These are phyloP conservation scores for Ogataea sp. DNA, from an alignment of 805 yeast genomes.

Conservation along the genomic window DNA sequence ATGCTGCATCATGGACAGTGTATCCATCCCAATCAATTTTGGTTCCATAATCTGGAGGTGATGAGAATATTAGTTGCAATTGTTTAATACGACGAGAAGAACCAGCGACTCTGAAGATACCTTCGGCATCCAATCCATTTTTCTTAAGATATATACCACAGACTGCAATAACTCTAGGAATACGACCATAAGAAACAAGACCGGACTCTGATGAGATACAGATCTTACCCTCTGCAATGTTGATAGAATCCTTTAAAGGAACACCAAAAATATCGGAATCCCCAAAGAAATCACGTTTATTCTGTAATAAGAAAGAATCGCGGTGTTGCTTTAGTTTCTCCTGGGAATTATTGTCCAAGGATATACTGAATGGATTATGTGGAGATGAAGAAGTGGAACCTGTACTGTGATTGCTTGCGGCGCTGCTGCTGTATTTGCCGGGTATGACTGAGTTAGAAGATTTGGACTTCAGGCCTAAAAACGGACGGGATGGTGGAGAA, in stretches of 20 bases:
- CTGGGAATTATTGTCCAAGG: conserved; percentile 20
- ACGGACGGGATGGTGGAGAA: conserved; percentile 32
- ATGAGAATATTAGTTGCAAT: conserved; percentile 72
- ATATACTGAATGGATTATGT: not conserved
- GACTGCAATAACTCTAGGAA: conserved; percentile 92
- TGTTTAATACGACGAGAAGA: conserved; percentile 82
- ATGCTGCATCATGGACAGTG: conserved; percentile 95
- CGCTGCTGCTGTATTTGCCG: conserved; percentile 15
- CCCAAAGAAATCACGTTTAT: conserved; percentile 35
- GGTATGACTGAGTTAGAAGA: conserved; percentile 37
- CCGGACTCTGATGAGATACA: conserved; percentile 58
- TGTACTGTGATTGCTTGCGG: conserved; percentile 27
- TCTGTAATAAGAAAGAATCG: conserved; percentile 36
- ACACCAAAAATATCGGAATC: conserved; percentile 64
- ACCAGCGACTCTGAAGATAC: conserved; percentile 91
- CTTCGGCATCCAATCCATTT: conserved; percentile 73
- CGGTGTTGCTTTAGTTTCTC: conserved; percentile 35
- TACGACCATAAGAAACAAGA: conserved; percentile 72
- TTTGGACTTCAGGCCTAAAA: conserved; percentile 41
- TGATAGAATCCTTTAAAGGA: conserved; percentile 60
- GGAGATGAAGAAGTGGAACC: no score
- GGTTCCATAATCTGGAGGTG: conserved; percentile 87
- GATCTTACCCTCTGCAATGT: conserved; percentile 71
- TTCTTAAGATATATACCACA: conserved; percentile 84
- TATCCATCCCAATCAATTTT: conserved; percentile 87